Conservation (phyloP, 2,329 filamentous ascomycete genomes). For the Scedosporium dehoogii region DNA sequence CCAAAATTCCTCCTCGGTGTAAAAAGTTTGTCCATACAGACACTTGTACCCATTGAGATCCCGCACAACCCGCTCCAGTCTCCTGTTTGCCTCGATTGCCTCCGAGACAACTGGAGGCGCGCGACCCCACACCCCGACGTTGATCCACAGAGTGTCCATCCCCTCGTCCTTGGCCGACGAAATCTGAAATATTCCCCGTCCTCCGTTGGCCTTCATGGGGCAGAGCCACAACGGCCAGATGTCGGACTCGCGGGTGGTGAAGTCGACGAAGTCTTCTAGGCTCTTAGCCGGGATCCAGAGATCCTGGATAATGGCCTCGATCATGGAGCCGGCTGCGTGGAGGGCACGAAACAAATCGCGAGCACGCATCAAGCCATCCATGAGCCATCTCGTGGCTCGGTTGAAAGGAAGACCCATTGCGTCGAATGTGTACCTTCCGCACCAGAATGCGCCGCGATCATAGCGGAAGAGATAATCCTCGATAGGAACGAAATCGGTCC, state of each 20-base stretch:
- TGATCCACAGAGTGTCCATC: constrained; percentile 30
- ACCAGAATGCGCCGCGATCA: constrained; percentile 62
- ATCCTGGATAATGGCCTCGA: constrained; percentile 56
- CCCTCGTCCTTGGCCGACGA: constrained; percentile 20
- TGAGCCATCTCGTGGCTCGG: constrained; percentile 45
- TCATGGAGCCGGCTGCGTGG: constrained; percentile 49
- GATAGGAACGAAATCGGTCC: constrained; percentile 47
- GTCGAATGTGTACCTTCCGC: constrained; percentile 48
- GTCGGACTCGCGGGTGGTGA: constrained; percentile 31
- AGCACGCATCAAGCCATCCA: constrained; percentile 54
- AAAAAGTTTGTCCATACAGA: constrained; percentile 61
- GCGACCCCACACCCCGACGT: constrained; percentile 55
- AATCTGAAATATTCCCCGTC: constrained; percentile 36
- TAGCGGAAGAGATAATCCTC: constrained; percentile 63
- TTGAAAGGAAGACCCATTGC: constrained; percentile 60
- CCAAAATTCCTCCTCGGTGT: constrained; percentile 61
- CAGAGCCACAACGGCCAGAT: constrained; percentile 50
- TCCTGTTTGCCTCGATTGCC: constrained; percentile 46
- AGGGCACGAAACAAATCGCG: constrained; percentile 56
- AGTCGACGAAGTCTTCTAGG: constrained; percentile 33
- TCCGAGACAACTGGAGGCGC: constrained; percentile 28
- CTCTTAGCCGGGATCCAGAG: constrained; percentile 39
- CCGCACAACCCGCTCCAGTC: constrained; percentile 48
- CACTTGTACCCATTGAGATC: constrained; percentile 57
- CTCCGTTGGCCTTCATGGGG: constrained; percentile 29